Conservation (phyloP, 352 stramenopile species). For the Pythium rhizo-oryzae region DNA sequence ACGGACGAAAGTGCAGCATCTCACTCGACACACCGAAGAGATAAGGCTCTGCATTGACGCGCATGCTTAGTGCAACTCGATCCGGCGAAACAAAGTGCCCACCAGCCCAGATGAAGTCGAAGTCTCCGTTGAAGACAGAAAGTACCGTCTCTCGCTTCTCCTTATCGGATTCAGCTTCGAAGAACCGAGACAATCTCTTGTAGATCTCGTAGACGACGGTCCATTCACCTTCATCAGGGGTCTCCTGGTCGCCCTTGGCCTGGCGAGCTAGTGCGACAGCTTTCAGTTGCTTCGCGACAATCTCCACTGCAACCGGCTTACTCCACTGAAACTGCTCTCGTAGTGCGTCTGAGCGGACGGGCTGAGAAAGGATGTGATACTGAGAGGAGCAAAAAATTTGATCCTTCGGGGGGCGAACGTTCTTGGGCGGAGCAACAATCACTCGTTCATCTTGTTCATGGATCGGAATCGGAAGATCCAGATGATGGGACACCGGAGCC, state of each 20-base stretch:
- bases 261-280: slow-evolving; percentile 43
- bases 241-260: slow-evolving; percentile 21
- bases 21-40: slow-evolving; percentile 65
- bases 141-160: slow-evolving; percentile 35
- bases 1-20: slow-evolving; percentile 62
- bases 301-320: slow-evolving; percentile 35
- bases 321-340: slow-evolving; percentile 53
- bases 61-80: slow-evolving; percentile 52
- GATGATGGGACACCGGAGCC: slow-evolving; percentile 51
- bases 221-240: slow-evolving; percentile 34
- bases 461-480: slow-evolving; percentile 44
- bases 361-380: slow-evolving; percentile 58
- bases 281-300: slow-evolving; percentile 55
- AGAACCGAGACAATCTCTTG: slow-evolving; percentile 55
- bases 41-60: slow-evolving; percentile 68
- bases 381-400: slow-evolving; percentile 67
- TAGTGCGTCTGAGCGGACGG: slow-evolving; percentile 46
- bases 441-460: slow-evolving; percentile 36
- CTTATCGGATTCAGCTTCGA: slow-evolving; percentile 41
- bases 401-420: slow-evolving; percentile 31
- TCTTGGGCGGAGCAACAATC: slow-evolving; percentile 48
- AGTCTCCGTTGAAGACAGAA: slow-evolving; percentile 39
- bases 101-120: slow-evolving; percentile 66
- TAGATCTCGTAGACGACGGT: slow-evolving; percentile 66
- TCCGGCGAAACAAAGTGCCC: slow-evolving; percentile 52